These are phyloP conservation scores for Coemansia sp. DNA, from an alignment of 192 early-diverging fungal genomes.

Conservation along the genomic window DNA sequence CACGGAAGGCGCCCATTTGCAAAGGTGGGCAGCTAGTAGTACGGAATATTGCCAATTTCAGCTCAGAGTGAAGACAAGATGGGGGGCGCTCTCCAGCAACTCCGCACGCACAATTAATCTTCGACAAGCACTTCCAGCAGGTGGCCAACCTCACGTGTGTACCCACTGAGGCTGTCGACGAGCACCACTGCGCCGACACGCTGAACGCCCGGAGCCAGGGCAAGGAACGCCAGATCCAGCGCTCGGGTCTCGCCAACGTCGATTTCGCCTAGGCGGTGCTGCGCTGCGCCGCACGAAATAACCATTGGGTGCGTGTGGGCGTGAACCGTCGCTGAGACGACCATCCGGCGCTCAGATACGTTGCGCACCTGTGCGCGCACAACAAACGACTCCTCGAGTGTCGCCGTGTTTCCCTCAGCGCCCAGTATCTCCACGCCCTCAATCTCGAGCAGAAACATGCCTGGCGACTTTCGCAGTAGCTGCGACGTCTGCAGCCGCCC, in stretches of 20 bases:
- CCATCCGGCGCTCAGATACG: constrained; percentile 42
- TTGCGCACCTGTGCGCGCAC: constrained; percentile 41
- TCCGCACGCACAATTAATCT: neutral
- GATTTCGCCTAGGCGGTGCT: constrained; percentile 62
- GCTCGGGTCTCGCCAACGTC: constrained; percentile 61
- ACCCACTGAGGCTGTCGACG: constrained; percentile 68
- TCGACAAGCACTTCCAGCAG: constrained; percentile 73
- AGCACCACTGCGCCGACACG: constrained; percentile 80
- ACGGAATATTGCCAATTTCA: neutral
- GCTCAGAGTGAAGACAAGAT: neutral
- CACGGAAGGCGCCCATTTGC: constrained; percentile 57
- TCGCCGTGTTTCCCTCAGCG: neutral
- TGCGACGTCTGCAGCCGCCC: constrained; percentile 94
- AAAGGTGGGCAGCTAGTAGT: neutral
- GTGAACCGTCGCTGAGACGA: constrained; percentile 24
- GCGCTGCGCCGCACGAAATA: constrained; percentile 41
- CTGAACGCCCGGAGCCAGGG: constrained; percentile 82
- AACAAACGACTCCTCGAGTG: constrained; percentile 40
- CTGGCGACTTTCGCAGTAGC: constrained; percentile 78
- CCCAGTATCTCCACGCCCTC: constrained; percentile 22
- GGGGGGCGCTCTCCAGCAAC: neutral
- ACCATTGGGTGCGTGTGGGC: constrained; percentile 35
- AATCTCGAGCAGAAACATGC: constrained; percentile 54
- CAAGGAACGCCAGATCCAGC: constrained; percentile 76
- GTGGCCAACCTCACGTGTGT: constrained; percentile 77